Percentiles rank a stretch among this genome's conserved stretches.
Conservation (phyloP, 2,329 filamentous ascomycete genomes). For the Colletotrichum orchidophilum region DNA sequence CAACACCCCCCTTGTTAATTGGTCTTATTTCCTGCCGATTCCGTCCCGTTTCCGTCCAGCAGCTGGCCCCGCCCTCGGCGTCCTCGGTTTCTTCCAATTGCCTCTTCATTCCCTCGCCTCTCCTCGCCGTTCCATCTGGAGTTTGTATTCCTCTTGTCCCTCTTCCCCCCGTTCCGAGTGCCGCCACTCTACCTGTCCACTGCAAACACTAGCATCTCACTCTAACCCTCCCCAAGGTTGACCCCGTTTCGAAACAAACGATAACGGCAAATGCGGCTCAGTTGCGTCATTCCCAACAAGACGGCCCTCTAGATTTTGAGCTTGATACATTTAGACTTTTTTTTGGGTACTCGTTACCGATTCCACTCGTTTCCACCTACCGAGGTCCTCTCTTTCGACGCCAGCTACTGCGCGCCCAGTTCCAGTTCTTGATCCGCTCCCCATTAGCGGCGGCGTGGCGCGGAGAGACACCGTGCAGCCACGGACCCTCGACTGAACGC, state of each 20-base stretch:
- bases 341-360: slow-evolving; percentile 59
- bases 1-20: background rate
- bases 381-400: background rate
- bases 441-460: slow-evolving; percentile 26
- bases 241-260: slow-evolving; percentile 8
- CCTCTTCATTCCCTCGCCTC: slow-evolving; percentile 5
- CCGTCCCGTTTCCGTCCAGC: slow-evolving; percentile 13
- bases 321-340: background rate
- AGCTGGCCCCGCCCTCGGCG: background rate
- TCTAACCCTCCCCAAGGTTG: background rate
- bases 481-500: slow-evolving; percentile 22
- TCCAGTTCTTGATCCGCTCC: slow-evolving; percentile 1
- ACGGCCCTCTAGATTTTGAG: background rate
- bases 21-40: slow-evolving; percentile 17
- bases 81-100: slow-evolving; percentile 7
- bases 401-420: background rate
- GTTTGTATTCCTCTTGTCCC: slow-evolving; percentile 2
- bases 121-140: slow-evolving; percentile 19
- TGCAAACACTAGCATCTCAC: background rate
- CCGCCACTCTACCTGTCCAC: background rate
- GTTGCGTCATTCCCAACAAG: slow-evolving; percentile 14
- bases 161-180: background rate
- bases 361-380: slow-evolving; percentile 59
- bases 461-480: slow-evolving; percentile 26
- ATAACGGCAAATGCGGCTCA: slow-evolving; percentile 7